Evolutionary conservation across 106 monocot species (phyloP).

Genomic region (Dendrobium chrysotoxum): DNA sequence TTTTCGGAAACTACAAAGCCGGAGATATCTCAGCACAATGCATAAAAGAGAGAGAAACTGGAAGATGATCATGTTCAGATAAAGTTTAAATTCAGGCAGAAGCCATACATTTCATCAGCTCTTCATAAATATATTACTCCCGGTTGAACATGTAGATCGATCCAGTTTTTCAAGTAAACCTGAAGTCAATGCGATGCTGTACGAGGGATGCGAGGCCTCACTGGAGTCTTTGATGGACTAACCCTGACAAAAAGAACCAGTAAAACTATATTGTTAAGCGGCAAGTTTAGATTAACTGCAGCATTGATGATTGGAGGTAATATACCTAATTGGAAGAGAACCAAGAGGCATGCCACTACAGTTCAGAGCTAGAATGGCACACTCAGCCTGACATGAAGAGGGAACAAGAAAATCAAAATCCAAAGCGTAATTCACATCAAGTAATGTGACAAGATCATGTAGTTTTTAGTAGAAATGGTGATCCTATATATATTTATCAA

Average conservation of each 20-base stretch:
- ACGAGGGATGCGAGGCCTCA: constrained; percentile 34
- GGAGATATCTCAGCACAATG: constrained; percentile 2
- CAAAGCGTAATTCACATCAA: background rate
- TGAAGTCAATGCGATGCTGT: constrained; percentile 11
- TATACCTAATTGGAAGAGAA: constrained; percentile 54
- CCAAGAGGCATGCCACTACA: constrained; percentile 52
- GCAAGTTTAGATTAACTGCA: background rate
- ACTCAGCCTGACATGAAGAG: constrained; percentile 27
- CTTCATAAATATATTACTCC: background rate
- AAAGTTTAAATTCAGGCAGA: background rate
- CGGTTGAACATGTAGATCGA: background rate
- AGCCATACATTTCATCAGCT: constrained; percentile 3
- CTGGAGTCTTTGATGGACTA: constrained; percentile 69
- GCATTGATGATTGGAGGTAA: background rate
- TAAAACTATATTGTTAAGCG: background rate
- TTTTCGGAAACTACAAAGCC: background rate
- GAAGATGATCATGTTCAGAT: constrained; percentile 4
- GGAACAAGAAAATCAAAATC: background rate
- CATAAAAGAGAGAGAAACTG: background rate
- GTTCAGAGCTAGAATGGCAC: constrained; percentile 50
- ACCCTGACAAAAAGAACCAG: constrained; percentile 28
- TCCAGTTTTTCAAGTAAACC: background rate
- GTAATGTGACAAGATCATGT: too few species aligned
- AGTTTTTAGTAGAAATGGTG: too few species aligned
- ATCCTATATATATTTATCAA: too few species aligned